Evolutionary conservation across 257 asterid genomes (phyloP), one percentile per base, ranked within the genome.

Genomic region (Coffea canephora): DNA sequence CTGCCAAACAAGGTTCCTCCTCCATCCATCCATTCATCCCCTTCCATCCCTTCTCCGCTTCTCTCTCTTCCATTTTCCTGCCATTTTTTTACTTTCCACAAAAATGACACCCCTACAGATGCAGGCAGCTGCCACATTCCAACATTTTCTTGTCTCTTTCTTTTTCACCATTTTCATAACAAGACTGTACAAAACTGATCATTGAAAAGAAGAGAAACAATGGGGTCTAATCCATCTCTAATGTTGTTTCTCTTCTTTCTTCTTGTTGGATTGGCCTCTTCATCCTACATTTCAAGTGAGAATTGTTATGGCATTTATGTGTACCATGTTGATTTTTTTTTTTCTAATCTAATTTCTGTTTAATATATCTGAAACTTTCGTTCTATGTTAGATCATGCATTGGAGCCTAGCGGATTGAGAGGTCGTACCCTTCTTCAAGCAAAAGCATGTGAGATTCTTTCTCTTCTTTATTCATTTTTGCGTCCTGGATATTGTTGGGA

Each of bases 381-480:
- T 15, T 0, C 74, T 11, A 80, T n/a, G 78, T 39, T 86, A 94
- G 98, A 82, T 88, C 87, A 87, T 54, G 88, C 77, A 78, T 46
- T 90, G 55, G 90, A 82, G 82, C 81, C 87, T 62, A 83, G 75
- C 21, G 88, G 83, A 75, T 81, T 84, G 19, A 50, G 75, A 18
- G 95, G 97, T 31, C 97, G 98, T 31, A 78, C 86, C 89, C 95
- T 94, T 84, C 91, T 94, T 75, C 97, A 91, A 80, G 96, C 92
- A 79, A 89, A 86, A 88, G 23, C 85, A 8, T 12, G 98, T 93
- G 78, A 90, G 89, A 7, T 39, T 54, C 64, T 78, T 59, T 68
- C 43, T 69, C 7, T 41, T 50, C 1, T 78, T 3, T 12, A 46
- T 6, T 15, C 13, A 15, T 70, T 12, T 4, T 54, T 18, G 2